Base-by-base conservation (phyloP, 495 filamentous ascomycete genomes). In the Aspergillus saccharolyticus region DNA sequence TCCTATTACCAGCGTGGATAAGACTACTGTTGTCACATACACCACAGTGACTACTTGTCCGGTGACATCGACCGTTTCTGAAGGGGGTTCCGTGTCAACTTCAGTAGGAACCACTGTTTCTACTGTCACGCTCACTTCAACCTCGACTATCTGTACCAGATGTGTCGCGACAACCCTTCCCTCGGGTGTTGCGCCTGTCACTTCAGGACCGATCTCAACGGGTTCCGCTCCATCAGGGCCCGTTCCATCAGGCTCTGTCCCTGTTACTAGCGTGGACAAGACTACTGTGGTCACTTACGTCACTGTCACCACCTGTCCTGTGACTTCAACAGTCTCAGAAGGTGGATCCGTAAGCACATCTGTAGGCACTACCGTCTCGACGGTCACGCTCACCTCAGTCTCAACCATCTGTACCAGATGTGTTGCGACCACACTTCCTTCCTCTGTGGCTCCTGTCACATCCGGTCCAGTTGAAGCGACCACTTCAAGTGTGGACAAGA, bases 101-200 rank as follows among this genome's bases (percentile, higher is more conserved):
- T 66, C 76, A 12, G 62, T 69, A 44, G 61, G 58, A 53, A 63
- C 63, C 51, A 72, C 74, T 15, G 56, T 72, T 30, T 72, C 70
- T 19, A 68, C 68, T 1, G 52, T 70, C 19, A 61, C 61, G 21
- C 56, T 63, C 14, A 73, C 71, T 15, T 52, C 57, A 17, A 73
- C 64, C 16, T 67, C 68, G 1, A 74, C 72, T 42, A 62, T 69
- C 53, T 71, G 66, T 63, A 61, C 62, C 24, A 19, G 30, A 17
- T 58, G 56, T 52, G 28, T 50, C 18, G 54, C 42, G n/a, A 56
- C 54, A 30, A 39, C 30, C 17, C 20, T 42, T 7, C 48, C 48
- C 3, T 45, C 55, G 1, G 46, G 50, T 25, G 53, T 33, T 25
- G 47, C 45, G 4, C 54, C 64, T 20, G 56, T 55, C 18, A 52